These are phyloP conservation scores for Gracilariopsis chorda DNA, from an alignment of 23 red algal species.

Conservation along the genomic window DNA sequence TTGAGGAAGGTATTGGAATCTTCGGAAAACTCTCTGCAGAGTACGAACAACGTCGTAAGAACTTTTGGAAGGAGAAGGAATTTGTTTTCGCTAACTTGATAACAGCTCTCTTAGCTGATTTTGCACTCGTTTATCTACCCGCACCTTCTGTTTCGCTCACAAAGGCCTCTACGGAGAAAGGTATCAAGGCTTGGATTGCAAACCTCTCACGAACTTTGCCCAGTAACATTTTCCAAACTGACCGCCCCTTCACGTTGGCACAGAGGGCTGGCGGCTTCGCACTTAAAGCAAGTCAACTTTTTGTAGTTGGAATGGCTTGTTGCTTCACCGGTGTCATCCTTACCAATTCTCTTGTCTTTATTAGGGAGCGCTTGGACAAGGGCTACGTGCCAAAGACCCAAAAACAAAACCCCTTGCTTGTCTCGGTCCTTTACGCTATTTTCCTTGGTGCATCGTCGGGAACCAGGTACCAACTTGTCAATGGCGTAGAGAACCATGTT, in stretches of 20 bases:
- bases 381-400: conserved; percentile 51
- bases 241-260: conserved; percentile 85
- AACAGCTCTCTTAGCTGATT: conserved; percentile 94
- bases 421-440: conserved; percentile 79
- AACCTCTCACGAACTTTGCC: conserved; percentile 58
- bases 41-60: conserved; percentile 80
- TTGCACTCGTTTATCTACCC: conserved; percentile 92
- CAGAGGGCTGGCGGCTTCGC: conserved; percentile 76
- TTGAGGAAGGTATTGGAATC: conserved; percentile 95
- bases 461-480: conserved; percentile 96
- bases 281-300: conserved; percentile 81
- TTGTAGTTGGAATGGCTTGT: conserved; percentile 82
- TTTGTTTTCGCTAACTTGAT: conserved; percentile 98
- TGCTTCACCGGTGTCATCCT: conserved; percentile 71
- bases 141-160: conserved; percentile 76
- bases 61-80: conserved; percentile 91
- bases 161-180: not conserved
- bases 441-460: conserved; percentile 85
- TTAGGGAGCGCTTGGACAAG: conserved; percentile 68
- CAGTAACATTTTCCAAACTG: conserved; percentile 94
- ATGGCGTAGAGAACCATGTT: conserved; percentile 94
- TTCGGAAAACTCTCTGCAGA: conserved; percentile 96
- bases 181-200: conserved; percentile 45
- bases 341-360: conserved; percentile 70
- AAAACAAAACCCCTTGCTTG: conserved; percentile 70